Base-by-base conservation (phyloP, 2,329 filamentous ascomycete species). In the Botrytis sinoallii region DNA sequence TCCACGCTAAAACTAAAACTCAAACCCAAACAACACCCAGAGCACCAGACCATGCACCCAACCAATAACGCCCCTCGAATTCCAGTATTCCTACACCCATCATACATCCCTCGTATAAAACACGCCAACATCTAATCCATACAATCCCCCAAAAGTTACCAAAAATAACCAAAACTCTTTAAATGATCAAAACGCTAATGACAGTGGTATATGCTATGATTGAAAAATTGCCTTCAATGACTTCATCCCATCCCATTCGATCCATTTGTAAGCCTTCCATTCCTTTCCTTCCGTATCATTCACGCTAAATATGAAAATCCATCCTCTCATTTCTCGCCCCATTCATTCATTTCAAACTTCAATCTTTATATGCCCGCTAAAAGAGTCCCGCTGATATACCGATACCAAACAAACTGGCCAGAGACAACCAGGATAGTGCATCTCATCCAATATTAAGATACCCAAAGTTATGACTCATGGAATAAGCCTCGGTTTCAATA, bases 401-500 rank as follows among this genome's bases (percentile, higher is more conserved):
- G 48, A 69, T 57, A 42, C n/a, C 66, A 44, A 69, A 1, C 66
- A 69, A 38, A 44, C 66, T 57, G 38, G 3, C n/a, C 22, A 69
- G 18, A 57, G n/a, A 57, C 29, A 57, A 25, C n/a, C 38, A 69
- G 48, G 22, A 72, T 55, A 67, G 55, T 44, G 38, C 6, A 32
- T 69, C 55, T 46, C 38, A 70, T 32, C 4, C 32, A 10, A 46
- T n/a, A 29, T 46, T 40, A 40, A 69, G 40, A 60, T 46, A 57
- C 20, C 10, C 20, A 38, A 32, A 42, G 25, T 57, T 29, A 20
- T 69, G n/a, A 67, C 16, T 32, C n/a, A 57, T 40, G 60, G n/a
- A 29, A 38, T 22, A 9, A 46, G 22, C 48, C 32, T 44, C 48
- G 32, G 3, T 20, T 16, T 78, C 74, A 79, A 69, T 78, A 78